Percentiles rank a stretch among this genome's conserved stretches.
phyloP scores from a whole-genome alignment of 805 yeast species.

The Cyberlindnera sargentensis region DNA sequence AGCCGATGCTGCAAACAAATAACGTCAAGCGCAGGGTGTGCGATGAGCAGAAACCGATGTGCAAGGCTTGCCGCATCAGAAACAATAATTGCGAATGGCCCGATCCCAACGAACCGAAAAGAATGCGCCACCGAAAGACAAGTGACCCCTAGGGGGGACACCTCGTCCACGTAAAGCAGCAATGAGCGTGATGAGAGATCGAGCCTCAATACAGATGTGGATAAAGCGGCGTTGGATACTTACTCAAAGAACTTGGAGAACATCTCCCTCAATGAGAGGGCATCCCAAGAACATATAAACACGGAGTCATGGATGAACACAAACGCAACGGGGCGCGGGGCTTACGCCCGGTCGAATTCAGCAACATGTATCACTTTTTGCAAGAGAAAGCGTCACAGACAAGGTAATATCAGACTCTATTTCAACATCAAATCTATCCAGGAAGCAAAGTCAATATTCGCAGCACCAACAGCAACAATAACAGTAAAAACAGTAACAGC shows the following conservation, averaged over 20 bases:
- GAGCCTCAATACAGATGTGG: too few relatives aligned
- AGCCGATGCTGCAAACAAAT: too few relatives aligned
- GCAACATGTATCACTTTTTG: too few relatives aligned
- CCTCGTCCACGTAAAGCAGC: not conserved
- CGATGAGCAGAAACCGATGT: slow-evolving; percentile 41
- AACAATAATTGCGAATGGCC: slow-evolving; percentile 11
- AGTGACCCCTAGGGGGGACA: not conserved
- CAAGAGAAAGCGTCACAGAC: too few relatives aligned
- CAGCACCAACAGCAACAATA: too few relatives aligned
- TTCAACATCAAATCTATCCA: too few relatives aligned
- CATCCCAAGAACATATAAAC: too few relatives aligned
- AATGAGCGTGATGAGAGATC: not conserved
- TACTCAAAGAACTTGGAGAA: slow-evolving; percentile 12
- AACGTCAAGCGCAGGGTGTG: slow-evolving; percentile 23
- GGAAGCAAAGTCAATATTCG: too few relatives aligned
- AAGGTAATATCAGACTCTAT: too few relatives aligned
- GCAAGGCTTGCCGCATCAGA: slow-evolving; percentile 5
- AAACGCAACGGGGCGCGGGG: not conserved
- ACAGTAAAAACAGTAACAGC: too few relatives aligned
- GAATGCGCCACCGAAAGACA: not conserved
- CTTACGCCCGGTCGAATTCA: too few relatives aligned
- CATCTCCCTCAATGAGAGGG: not conserved
- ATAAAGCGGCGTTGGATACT: slow-evolving; percentile 4
- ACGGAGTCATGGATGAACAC: not conserved
- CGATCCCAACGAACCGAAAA: slow-evolving; percentile 2